Conservation (phyloP, 2,329 filamentous ascomycete genomes). For the Ophiostoma perfectum region DNA sequence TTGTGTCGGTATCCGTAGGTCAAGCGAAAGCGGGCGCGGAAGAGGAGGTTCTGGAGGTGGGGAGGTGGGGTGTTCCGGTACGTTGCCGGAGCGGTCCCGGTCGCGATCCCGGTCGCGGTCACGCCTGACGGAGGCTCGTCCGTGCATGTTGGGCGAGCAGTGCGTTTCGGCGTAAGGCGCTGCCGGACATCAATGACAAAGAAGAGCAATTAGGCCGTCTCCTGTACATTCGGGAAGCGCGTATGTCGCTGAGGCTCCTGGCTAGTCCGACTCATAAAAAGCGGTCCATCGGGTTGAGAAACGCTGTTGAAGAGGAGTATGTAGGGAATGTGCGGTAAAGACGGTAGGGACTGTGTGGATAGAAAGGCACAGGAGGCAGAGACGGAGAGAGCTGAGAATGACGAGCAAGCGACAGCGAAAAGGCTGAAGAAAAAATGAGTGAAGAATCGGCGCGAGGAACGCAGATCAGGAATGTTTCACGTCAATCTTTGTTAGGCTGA, state of each 20-base stretch:
- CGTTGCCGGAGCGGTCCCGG: conserved; percentile 20
- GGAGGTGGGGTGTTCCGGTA: conserved; percentile 13
- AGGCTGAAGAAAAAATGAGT: background rate
- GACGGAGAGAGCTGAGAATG: background rate
- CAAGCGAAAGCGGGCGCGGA: conserved; percentile 22
- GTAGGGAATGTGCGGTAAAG: background rate
- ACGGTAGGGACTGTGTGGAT: background rate
- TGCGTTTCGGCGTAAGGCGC: background rate
- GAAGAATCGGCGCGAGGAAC: background rate
- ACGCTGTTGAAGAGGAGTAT: background rate
- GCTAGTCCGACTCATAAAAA: conserved; percentile 12
- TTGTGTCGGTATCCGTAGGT: conserved; percentile 18
- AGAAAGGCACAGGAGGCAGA: background rate
- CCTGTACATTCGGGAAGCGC: conserved; percentile 9
- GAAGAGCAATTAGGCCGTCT: background rate
- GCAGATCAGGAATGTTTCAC: conserved; percentile 4
- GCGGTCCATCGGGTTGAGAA: conserved; percentile 18
- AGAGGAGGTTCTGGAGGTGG: conserved; percentile 20
- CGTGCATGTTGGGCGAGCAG: conserved; percentile 29
- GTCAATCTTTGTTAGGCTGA: conserved; percentile 4
- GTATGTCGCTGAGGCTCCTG: conserved; percentile 12
- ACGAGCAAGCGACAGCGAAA: background rate
- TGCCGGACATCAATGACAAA: background rate
- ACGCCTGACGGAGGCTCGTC: conserved; percentile 29
- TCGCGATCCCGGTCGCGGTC: conserved; percentile 26